Evolutionary conservation across 441 rosid species (phyloP), one percentile per base, ranked within the genome.

Genomic region (Hura crepitans): DNA sequence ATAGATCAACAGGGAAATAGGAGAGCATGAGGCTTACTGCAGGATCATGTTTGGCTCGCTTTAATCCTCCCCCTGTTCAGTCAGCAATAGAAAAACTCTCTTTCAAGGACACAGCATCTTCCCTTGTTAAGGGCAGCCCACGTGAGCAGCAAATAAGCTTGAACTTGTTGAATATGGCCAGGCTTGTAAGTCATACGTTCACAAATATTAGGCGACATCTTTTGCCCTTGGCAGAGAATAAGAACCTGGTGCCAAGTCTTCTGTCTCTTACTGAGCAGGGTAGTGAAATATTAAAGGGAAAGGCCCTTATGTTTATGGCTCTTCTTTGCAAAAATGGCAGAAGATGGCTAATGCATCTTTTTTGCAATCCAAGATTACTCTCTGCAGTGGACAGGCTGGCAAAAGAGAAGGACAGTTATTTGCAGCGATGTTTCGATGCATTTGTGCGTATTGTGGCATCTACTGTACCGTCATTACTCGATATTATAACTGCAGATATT

Each of bases 21-120:
- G 99, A 95, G 78, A 89, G 90, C 87, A 85, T 89, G 87, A 85
- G 95, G 85, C 87, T 89, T 56, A 89, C 97, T 39, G 97, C 99
- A 60, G 99, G 99, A 72, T 95, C 99, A 75, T 95, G 99, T 83
- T 79, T 95, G 59, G 91, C 87, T 66, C 93, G 99, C 62, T 95
- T 95, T 69, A 90, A 84, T 74, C 88, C 94, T 59, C 82, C 87
- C 65, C 84, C 89, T 82, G 87, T 89, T 74, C 99, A 92, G 47
- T 66, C 83, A 3, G 84, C 89, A 30, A 80, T 85, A 49, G 97
- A 90, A 76, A 95, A 87, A 80, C 86, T 90, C 53, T 80, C 96
- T 35, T 76, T 88, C 71, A 95, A 92, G 85, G 97, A 95, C 49
- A 74, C 87, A 45, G 82, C 97, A 73, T 84, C 97, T 73, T 69